Percentiles rank a stretch among this genome's conserved stretches.
Evolutionary conservation across 163 green algal genomes (phyloP).

Genomic region (Scenedesmus sp.): DNA sequence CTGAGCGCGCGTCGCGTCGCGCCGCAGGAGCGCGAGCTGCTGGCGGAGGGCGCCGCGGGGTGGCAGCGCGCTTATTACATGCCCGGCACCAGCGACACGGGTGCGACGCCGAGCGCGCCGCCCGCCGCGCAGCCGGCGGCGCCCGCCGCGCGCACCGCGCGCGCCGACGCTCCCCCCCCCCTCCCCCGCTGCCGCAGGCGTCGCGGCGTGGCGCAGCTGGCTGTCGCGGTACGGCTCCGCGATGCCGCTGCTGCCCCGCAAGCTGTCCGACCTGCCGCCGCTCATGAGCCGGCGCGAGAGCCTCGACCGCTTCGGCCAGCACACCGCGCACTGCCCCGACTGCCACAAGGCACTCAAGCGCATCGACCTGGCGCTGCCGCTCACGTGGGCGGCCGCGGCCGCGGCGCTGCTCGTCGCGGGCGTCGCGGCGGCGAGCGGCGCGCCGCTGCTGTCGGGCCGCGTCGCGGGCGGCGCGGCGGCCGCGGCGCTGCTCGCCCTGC

Average conservation of each 20-base stretch:
- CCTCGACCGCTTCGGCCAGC: conserved; percentile 54
- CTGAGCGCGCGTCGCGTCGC: background rate
- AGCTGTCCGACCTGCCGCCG: conserved; percentile 28
- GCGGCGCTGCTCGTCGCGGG: conserved; percentile 31
- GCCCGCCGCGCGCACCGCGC: too few relatives aligned
- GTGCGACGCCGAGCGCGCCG: background rate
- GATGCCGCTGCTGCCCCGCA: conserved; percentile 32
- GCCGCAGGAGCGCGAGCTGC: conserved; percentile 43
- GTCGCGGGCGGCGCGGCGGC: conserved; percentile 19
- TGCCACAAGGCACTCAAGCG: conserved; percentile 47
- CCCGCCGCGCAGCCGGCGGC: too few relatives aligned
- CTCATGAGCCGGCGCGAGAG: conserved; percentile 43
- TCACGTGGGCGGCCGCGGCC: conserved; percentile 12
- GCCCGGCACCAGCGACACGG: conserved; percentile 51
- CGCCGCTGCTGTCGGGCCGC: background rate
- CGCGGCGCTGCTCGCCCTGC: conserved; percentile 19
- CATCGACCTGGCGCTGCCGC: conserved; percentile 30
- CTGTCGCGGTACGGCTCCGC: conserved; percentile 36
- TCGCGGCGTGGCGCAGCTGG: conserved; percentile 51
- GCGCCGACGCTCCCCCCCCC: too few relatives aligned
- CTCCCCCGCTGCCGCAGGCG: conserved; percentile 11
- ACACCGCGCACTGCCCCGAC: conserved; percentile 58
- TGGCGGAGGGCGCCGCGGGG: conserved; percentile 12
- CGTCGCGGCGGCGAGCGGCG: conserved; percentile 22
- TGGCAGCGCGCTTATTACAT: conserved; percentile 62